phyloP scores from a whole-genome alignment of 192 early-diverging fungal genomes.

The Pilobolus umbonatus region DNA sequence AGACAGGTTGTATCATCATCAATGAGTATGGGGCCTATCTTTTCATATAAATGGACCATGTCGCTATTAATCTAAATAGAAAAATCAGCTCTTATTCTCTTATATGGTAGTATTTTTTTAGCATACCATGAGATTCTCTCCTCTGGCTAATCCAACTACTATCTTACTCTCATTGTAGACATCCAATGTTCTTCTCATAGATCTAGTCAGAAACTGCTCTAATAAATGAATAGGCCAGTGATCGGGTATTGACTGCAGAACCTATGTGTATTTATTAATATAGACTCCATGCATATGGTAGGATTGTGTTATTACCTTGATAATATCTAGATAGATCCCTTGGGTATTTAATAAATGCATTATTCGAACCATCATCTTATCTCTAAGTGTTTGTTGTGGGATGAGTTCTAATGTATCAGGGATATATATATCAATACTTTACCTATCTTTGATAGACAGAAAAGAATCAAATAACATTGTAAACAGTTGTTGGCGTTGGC shows the following conservation, averaged over 20 bases:
- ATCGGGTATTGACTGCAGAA: constrained; percentile 43
- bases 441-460: constrained; percentile 38
- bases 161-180: constrained; percentile 43
- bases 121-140: constrained; percentile 43
- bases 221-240: constrained; percentile 49
- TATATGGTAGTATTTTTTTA: neutral
- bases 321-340: constrained; percentile 45
- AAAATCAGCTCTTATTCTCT: neutral
- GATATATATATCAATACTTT: constrained; percentile 18
- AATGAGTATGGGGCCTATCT: constrained; percentile 37
- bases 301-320: constrained; percentile 37
- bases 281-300: neutral
- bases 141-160: constrained; percentile 42
- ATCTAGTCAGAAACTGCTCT: constrained; percentile 39
- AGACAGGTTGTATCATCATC: constrained; percentile 34
- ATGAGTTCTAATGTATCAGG: neutral
- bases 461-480: constrained; percentile 47
- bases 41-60: constrained; percentile 35
- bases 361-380: constrained; percentile 25
- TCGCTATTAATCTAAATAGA: constrained; percentile 35
- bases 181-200: constrained; percentile 43
- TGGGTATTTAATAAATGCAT: constrained; percentile 48
- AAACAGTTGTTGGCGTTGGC: constrained; percentile 34
- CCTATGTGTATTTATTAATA: constrained; percentile 22
- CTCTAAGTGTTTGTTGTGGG: no score